Percentiles rank a stretch among this genome's conserved stretches.
These are phyloP conservation scores for Exophiala alcalophila DNA, from an alignment of 2,329 filamentous ascomycete genomes.

Conservation along the genomic window DNA sequence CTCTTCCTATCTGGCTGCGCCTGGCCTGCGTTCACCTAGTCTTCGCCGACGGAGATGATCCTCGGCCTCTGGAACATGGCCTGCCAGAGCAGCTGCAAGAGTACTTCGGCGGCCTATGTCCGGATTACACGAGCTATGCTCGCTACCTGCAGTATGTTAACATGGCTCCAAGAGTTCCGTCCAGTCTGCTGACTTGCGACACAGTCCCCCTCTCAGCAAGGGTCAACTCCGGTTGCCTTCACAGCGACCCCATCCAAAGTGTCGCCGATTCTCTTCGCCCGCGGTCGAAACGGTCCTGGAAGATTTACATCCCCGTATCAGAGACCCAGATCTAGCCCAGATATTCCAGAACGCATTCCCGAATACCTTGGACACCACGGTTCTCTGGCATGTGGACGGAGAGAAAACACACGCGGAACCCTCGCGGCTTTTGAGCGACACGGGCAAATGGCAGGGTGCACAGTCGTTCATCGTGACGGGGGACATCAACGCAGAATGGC, in stretches of 20 bases:
- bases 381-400: conserved; percentile 78
- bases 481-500: conserved; percentile 90
- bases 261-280: conserved; percentile 84
- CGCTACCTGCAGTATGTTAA: conserved; percentile 24
- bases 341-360: conserved; percentile 95
- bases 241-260: conserved; percentile 75
- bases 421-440: conserved; percentile 46
- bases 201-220: conserved; percentile 71
- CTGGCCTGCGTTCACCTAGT: conserved; percentile 3
- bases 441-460: conserved; percentile 72
- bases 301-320: conserved; percentile 74
- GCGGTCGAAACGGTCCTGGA: conserved; percentile 84
- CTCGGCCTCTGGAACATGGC: conserved; percentile 17
- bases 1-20: conserved; percentile 6
- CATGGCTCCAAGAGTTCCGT: neutral
- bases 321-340: conserved; percentile 81
- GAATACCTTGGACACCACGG: conserved; percentile 84
- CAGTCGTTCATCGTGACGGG: conserved; percentile 94
- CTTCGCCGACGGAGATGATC: conserved; percentile 9
- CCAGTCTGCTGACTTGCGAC: conserved; percentile 8
- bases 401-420: conserved; percentile 37
- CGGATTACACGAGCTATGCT: conserved; percentile 34
- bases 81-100: conserved; percentile 17
- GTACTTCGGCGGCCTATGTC: conserved; percentile 29
- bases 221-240: conserved; percentile 79